A percentile compares a stretch with the other conserved stretches of the same genome.
phyloP scores from a whole-genome alignment of 1,284 basidiomycete species.

The Ceratobasidium sp. region DNA sequence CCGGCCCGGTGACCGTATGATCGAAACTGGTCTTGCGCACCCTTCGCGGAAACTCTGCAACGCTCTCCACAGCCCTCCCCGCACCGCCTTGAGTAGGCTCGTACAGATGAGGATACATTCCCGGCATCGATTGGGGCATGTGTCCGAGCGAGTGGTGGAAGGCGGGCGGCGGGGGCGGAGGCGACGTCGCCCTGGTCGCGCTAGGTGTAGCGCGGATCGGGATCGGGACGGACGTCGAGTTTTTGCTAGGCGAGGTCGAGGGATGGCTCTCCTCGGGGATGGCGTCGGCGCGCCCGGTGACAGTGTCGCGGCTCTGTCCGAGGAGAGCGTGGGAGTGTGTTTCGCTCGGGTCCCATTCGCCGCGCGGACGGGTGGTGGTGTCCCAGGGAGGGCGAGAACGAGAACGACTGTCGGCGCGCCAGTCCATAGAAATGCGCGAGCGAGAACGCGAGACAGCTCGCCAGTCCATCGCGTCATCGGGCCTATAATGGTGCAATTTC shows the following conservation, averaged over 20 bases:
- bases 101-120: background rate
- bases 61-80: slow-evolving; percentile 4
- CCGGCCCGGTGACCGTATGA: slow-evolving; percentile 80
- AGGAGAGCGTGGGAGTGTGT: slow-evolving; percentile 56
- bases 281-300: background rate
- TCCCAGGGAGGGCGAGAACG: slow-evolving; percentile 84
- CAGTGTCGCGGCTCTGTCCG: slow-evolving; percentile 9
- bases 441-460: slow-evolving; percentile 52
- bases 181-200: slow-evolving; percentile 3
- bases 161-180: slow-evolving; percentile 12
- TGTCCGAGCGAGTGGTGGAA: slow-evolving; percentile 23
- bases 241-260: slow-evolving; percentile 40
- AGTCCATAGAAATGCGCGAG: slow-evolving; percentile 79
- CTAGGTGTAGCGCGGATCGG: slow-evolving; percentile 62
- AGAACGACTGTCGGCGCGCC: slow-evolving; percentile 91
- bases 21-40: slow-evolving; percentile 93
- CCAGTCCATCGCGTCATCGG: slow-evolving; percentile 52
- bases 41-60: slow-evolving; percentile 72
- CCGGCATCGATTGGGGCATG: slow-evolving; percentile 25
- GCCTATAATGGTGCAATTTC: slow-evolving; percentile 35
- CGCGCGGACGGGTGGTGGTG: slow-evolving; percentile 54
- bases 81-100: slow-evolving; percentile 24
- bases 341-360: slow-evolving; percentile 68
- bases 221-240: slow-evolving; percentile 46
- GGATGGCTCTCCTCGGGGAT: slow-evolving; percentile 32